phyloP scores from a whole-genome alignment of 331 rosid genomes.

The Ulmus americana region DNA sequence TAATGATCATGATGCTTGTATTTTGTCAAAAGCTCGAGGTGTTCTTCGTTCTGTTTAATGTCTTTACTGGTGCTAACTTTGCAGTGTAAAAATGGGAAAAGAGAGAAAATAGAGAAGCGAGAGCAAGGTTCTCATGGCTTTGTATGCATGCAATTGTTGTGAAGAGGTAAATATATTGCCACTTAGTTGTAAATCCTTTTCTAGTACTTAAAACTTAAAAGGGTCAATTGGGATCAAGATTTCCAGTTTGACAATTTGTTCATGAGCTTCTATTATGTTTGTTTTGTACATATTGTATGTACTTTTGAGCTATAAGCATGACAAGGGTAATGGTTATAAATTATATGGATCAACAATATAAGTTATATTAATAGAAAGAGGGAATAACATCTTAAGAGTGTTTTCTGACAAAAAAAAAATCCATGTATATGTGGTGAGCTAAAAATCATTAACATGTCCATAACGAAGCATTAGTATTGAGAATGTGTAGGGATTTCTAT shows the following conservation, averaged over 20 bases:
- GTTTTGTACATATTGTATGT: too few relatives aligned
- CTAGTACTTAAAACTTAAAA: not conserved
- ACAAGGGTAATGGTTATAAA: too few relatives aligned
- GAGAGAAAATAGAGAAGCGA: constrained; percentile 18
- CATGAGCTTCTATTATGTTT: too few relatives aligned
- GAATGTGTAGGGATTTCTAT: too few relatives aligned
- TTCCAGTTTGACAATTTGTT: not conserved
- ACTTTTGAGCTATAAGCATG: too few relatives aligned
- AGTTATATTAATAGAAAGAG: too few relatives aligned
- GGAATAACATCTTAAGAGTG: too few relatives aligned
- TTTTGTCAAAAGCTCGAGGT: constrained; percentile 11
- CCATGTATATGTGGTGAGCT: too few relatives aligned
- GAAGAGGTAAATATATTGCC: constrained; percentile 23
- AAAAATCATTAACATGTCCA: too few relatives aligned
- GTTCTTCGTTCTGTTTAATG: constrained; percentile 19
- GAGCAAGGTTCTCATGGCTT: constrained; percentile 14
- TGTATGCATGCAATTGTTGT: constrained; percentile 27
- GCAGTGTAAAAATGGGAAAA: constrained; percentile 22
- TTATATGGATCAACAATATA: too few relatives aligned
- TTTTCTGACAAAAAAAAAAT: too few relatives aligned
- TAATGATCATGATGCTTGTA: constrained; percentile 16
- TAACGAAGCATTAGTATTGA: too few relatives aligned
- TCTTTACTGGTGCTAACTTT: constrained; percentile 18
- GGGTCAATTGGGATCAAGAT: constrained; percentile 7
- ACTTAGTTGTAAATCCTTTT: not conserved